Evolutionary conservation across 1,284 basidiomycete species (phyloP), one percentile per base, ranked within the genome.

Genomic region (Trametes polyzona): DNA sequence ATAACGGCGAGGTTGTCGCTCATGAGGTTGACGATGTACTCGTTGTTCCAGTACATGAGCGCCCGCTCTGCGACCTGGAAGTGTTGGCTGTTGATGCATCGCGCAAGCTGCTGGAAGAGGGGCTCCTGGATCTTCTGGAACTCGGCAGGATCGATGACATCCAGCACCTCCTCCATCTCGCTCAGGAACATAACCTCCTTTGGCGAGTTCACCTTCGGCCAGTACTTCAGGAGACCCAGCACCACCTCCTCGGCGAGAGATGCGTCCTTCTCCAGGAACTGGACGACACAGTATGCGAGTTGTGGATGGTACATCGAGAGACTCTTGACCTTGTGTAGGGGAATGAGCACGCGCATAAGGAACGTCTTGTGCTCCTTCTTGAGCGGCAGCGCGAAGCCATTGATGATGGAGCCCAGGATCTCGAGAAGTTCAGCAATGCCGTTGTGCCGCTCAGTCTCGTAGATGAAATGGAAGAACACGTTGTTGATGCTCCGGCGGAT

Each of bases 161-260:
- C 97, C 59, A 99, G 78, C 17, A 99, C 94, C 78, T 99, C 97
- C 75, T 99, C 97, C 57, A 99, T 95, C 79, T 99, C 97, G 77
- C 98, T 99, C 63, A 99, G 81, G 80, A 95, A 99, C 97, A 99
- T 99, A 76, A 99, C 97, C 74, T 99, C 97, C 77, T 99, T 99
- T n/a, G 95, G 96, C 44, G 94, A 96, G 76, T 99, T 99, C 68
- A 99, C 96, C 76, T 99, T 99, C 41, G 97, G 97, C 97, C 97
- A 99, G 77, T 87, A 99, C 70, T 93, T 92, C 71, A 99, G 82
- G 19, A 99, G 80, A 17, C 97, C 97, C 53, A 96, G 78, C 72
- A 99, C 90, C 33, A 99, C 97, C 55, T 98, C 96, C 75, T 98
- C 94, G 19, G 96, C 97, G 52, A 99, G 81, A 4, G 83, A 74